Percentiles rank a stretch among this genome's conserved stretches.
Conservation (phyloP, 1,284 basidiomycete species). For the Laetiporus sulphureus region DNA sequence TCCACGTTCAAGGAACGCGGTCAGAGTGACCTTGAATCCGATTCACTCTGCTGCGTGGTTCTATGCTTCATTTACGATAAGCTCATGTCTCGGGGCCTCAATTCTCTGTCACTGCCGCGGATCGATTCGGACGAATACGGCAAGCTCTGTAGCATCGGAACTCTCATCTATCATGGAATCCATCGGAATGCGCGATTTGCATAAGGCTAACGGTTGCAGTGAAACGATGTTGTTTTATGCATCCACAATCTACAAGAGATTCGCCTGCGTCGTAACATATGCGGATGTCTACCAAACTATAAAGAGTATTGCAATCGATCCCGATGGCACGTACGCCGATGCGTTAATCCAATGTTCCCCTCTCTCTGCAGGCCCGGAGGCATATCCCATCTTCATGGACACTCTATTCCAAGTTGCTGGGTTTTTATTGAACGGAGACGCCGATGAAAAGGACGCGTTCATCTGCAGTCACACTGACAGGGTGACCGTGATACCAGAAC, state of each 20-base stretch:
- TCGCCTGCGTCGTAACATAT: slow-evolving; percentile 65
- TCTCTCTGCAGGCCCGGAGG: slow-evolving; percentile 23
- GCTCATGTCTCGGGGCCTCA: too few relatives aligned
- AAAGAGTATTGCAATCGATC: slow-evolving; percentile 41
- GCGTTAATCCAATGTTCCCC: slow-evolving; percentile 40
- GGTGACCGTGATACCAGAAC: slow-evolving; percentile 37
- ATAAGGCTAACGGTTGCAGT: too few relatives aligned
- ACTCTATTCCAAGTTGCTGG: slow-evolving; percentile 62
- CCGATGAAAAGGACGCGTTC: slow-evolving; percentile 43
- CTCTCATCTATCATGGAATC: slow-evolving; percentile 26
- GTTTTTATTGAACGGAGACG: slow-evolving; percentile 57
- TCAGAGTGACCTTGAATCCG: too few relatives aligned
- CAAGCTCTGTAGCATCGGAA: too few relatives aligned
- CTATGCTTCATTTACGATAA: too few relatives aligned
- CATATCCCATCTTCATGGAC: slow-evolving; percentile 59
- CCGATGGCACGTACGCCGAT: slow-evolving; percentile 44
- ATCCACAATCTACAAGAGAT: slow-evolving; percentile 58
- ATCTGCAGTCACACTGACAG: slow-evolving; percentile 53
- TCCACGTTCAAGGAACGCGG: slow-evolving; percentile 22
- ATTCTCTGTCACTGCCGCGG: too few relatives aligned
- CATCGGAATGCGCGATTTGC: too few relatives aligned
- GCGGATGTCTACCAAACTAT: slow-evolving; percentile 51
- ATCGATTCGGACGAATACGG: too few relatives aligned
- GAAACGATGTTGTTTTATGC: too few relatives aligned
- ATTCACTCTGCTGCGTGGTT: too few relatives aligned